Evolutionary conservation across 352 stramenopile genomes (phyloP), one percentile per base, ranked within the genome.

Genomic region (Globisporangium okanoganense): DNA sequence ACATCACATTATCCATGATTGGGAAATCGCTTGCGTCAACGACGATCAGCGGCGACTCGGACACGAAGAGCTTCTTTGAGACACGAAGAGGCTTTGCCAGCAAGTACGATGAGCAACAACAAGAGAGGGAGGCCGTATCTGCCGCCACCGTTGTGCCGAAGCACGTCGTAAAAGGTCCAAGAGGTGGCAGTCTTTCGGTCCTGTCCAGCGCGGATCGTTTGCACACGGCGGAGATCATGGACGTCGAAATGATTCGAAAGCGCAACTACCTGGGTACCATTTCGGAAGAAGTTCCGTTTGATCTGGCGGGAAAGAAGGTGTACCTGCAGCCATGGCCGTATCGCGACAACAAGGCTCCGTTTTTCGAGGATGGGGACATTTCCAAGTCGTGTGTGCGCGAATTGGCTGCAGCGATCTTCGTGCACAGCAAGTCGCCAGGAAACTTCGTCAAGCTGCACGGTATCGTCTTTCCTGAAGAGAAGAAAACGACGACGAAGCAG

Each of bases 281-380:
- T 13, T 76, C 70, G 13, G 55, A 58, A 7, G 62, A 76, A 13
- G 53, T 73, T 43, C 56, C 47, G 13, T 66, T 80, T 6, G 77
- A 88, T 48, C 40, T 94, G 8, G 79, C 72, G 51, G 79, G 72
- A 0, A 69, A 76, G 22, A 58, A 71, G 1, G 70, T 95, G 24
- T 92, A 90, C 63, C 48, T 95, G 31, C 79, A 93, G 62, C 79
- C 81, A 13, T 95, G 84, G 84, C 82, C 86, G 12, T 90, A 91
- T 36, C 80, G 83, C 13, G 79, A 92, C 55, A 70, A 82, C 36
- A 67, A 84, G 25, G 38, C 71, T 1, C 71, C 85, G 40, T 85
- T 85, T 44, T 78, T 69, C 8, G 58, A 78, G 22, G 64, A 79
- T 57, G 69, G 47, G 5, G 82, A 77, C 0, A 79, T 89, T 3